Evolutionary conservation across 495 filamentous ascomycete species (phyloP).

Genomic region (Hypoxylon lienhwacheense): DNA sequence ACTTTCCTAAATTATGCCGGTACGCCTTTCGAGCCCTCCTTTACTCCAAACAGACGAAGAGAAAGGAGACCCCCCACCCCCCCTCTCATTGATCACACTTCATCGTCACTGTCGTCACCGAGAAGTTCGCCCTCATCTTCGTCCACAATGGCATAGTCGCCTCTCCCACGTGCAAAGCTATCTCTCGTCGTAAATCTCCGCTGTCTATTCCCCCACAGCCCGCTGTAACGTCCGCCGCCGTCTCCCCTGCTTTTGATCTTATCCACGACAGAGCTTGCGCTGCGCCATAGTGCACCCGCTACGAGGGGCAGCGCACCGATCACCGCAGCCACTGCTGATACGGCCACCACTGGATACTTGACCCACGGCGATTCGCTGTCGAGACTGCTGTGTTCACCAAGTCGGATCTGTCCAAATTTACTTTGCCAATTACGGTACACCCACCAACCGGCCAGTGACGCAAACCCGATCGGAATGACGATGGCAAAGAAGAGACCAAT

Average conservation of each 20-base stretch:
- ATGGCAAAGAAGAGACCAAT: constrained; percentile 86
- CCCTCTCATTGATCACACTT: constrained; percentile 53
- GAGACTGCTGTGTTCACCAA: constrained; percentile 67
- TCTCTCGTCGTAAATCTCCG: constrained; percentile 78
- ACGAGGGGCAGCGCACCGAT: constrained; percentile 74
- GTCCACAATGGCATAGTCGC: constrained; percentile 84
- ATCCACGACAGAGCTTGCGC: constrained; percentile 50
- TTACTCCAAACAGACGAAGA: not conserved
- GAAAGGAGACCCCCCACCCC: not conserved
- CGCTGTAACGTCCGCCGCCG: constrained; percentile 45
- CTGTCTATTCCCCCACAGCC: constrained; percentile 52
- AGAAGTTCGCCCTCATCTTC: constrained; percentile 92
- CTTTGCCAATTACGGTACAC: constrained; percentile 83
- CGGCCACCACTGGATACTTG: constrained; percentile 73
- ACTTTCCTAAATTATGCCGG: constrained; percentile 25
- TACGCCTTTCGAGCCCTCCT: constrained; percentile 13
- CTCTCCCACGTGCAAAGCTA: constrained; percentile 78
- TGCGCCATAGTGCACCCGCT: constrained; percentile 66
- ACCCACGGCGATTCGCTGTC: constrained; percentile 70
- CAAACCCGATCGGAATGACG: constrained; percentile 67
- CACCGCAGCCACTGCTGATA: constrained; percentile 77
- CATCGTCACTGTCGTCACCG: constrained; percentile 91
- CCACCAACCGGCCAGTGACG: constrained; percentile 75
- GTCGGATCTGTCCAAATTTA: constrained; percentile 86
- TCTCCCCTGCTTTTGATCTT: constrained; percentile 43